These are phyloP conservation scores for Breynia disticha DNA, from an alignment of 441 rosid genomes.

Conservation along the genomic window DNA sequence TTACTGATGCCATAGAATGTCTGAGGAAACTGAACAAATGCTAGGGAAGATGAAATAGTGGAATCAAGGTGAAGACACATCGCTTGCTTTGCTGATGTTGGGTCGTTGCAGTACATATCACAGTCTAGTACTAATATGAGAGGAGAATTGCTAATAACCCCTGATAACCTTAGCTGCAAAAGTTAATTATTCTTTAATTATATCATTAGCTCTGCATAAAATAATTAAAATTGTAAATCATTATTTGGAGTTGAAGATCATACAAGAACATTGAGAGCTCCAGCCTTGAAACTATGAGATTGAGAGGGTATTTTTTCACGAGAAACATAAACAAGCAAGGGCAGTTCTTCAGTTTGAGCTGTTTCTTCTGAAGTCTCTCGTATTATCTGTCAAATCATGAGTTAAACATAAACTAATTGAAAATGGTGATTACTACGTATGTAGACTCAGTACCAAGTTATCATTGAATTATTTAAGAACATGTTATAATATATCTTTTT, in stretches of 20 bases:
- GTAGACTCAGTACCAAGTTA: no score
- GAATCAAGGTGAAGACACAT: conserved; percentile 37
- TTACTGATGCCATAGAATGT: conserved; percentile 24
- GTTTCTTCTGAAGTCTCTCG: conserved; percentile 8
- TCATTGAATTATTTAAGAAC: no score
- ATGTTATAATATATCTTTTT: no score
- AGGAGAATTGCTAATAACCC: conserved; percentile 30
- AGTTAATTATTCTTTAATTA: background rate
- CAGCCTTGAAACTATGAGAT: conserved; percentile 39
- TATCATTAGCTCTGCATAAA: background rate
- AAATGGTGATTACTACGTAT: background rate
- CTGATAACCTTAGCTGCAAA: conserved; percentile 35
- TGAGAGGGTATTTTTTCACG: conserved; percentile 36
- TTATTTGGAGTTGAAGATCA: background rate
- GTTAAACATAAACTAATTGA: background rate
- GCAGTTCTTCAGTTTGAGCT: conserved; percentile 13
- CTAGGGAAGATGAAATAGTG: conserved; percentile 13
- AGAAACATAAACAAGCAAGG: conserved; percentile 34
- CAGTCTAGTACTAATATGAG: conserved; percentile 31
- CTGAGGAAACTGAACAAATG: conserved; percentile 39
- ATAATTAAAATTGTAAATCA: no score
- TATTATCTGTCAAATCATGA: background rate
- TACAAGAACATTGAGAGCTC: conserved; percentile 45
- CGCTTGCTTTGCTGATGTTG: conserved; percentile 34
- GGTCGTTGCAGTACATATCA: conserved; percentile 37